Conservation (phyloP, 164 flowering plant genomes). For the Euptelea pleiosperma region DNA sequence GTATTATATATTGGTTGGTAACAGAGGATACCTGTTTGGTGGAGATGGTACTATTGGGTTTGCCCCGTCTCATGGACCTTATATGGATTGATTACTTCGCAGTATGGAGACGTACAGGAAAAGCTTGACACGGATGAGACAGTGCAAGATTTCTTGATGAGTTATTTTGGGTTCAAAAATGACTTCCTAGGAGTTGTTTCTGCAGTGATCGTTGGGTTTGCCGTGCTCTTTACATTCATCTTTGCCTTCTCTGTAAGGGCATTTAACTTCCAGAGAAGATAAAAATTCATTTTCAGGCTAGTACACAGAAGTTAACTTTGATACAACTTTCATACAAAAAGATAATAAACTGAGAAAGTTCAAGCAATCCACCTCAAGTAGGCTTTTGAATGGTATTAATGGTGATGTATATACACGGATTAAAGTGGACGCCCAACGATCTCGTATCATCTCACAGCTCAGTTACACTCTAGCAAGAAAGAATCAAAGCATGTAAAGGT, state of each 20-base stretch:
- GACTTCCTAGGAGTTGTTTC: slow-evolving; percentile 33
- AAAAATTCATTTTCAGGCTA: background rate
- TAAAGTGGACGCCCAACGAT: too few relatives aligned
- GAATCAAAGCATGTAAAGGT: too few relatives aligned
- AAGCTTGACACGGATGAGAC: slow-evolving; percentile 15
- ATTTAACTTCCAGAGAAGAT: slow-evolving; percentile 40
- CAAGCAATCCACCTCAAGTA: too few relatives aligned
- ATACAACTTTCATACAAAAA: too few relatives aligned
- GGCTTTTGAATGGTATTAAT: too few relatives aligned
- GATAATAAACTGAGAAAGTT: too few relatives aligned
- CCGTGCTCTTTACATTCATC: slow-evolving; percentile 41
- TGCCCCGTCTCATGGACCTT: slow-evolving; percentile 56
- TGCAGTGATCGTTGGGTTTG: slow-evolving; percentile 25
- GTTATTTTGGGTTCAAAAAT: slow-evolving; percentile 39
- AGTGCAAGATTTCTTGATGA: slow-evolving; percentile 27
- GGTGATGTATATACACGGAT: too few relatives aligned
- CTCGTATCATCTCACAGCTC: too few relatives aligned
- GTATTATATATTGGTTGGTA: slow-evolving; percentile 1
- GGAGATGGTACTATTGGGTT: slow-evolving; percentile 58
- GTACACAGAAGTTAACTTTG: too few relatives aligned
- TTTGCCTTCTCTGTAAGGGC: slow-evolving; percentile 37
- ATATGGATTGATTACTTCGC: slow-evolving; percentile 50
- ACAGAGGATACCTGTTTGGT: slow-evolving; percentile 62
- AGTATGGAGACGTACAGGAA: slow-evolving; percentile 37
- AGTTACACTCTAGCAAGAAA: too few relatives aligned